Conservation (phyloP, 2,329 filamentous ascomycete genomes). For the Cytospora schulzeri region DNA sequence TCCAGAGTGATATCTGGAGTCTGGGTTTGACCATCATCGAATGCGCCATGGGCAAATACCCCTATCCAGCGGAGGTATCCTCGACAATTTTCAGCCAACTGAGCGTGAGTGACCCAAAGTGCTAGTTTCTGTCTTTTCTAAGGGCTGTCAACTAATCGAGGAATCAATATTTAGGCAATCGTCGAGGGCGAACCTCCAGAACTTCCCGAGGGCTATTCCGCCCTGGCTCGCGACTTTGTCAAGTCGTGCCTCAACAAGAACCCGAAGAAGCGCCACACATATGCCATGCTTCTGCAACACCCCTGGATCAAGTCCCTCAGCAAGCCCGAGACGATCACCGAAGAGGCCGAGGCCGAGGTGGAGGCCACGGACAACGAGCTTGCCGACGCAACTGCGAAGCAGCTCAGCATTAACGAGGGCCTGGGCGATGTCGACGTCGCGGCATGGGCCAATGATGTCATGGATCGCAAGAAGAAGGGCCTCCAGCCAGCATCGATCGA, state of each 20-base stretch:
- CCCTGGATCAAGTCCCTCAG: constrained; percentile 80
- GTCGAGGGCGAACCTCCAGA: constrained; percentile 95
- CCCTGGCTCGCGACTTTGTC: constrained; percentile 83
- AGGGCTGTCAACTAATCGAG: constrained; percentile 29
- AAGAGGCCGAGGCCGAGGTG: constrained; percentile 68
- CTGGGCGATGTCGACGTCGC: constrained; percentile 81
- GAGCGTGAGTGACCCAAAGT: constrained; percentile 67
- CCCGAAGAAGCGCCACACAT: constrained; percentile 89
- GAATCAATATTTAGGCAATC: constrained; percentile 70
- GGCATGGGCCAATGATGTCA: constrained; percentile 74
- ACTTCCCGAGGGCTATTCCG: constrained; percentile 80
- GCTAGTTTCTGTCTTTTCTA: constrained; percentile 1
- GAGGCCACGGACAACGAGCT: constrained; percentile 42
- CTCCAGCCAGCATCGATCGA: constrained; percentile 42
- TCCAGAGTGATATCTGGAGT: constrained; percentile 98
- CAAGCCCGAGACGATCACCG: constrained; percentile 73
- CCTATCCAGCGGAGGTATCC: constrained; percentile 95
- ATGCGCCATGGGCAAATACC: constrained; percentile 91
- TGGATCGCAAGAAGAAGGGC: constrained; percentile 68
- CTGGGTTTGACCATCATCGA: constrained; percentile 93
- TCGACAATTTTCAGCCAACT: constrained; percentile 98
- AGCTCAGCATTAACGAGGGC: constrained; percentile 31
- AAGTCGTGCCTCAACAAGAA: constrained; percentile 89
- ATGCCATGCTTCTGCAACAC: constrained; percentile 85
- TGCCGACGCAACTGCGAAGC: constrained; percentile 33